Evolutionary conservation across 2,329 filamentous ascomycete genomes (phyloP), one percentile per base, ranked within the genome.

Genomic region (Erysiphe neolycopersici): DNA sequence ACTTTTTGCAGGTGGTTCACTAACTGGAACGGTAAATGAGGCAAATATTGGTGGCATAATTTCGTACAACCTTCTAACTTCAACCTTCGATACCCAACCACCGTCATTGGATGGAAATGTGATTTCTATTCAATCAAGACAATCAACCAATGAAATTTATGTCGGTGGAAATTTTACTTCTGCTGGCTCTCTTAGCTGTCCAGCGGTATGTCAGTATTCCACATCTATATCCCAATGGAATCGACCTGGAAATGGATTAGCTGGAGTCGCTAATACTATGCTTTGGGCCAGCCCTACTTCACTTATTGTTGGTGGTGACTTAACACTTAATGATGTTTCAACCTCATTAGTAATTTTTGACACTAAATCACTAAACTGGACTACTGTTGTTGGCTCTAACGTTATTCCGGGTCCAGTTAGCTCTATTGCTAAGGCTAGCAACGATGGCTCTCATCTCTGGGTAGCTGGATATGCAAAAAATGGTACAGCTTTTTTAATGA

Each of bases 101-200:
- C 76, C 84, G 26, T 68, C 77, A 1, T 64, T 95, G 2, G 85
- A 87, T 13, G 63, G 65, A 5, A 69, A 74, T 2, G 84, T 95
- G 37, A 78, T 82, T 46, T 65, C 79, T 26, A 83, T 98, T 51
- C 69, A 73, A 11, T 66, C 76, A 9, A 77, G 76, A 44, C 79
- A 81, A 0, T 69, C 69, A 44, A 74, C 73, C 16, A 65, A 68
- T 1, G 73, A 89, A 42, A 66, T 98, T 12, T 98, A 79, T 54
- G 79, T 98, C 30, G 87, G 79, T 33, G 89, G 89, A 30, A 73
- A 70, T 10, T 98, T 95, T 55, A 65, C 72, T n/a, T 72, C 70
- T 30, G 89, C 84, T 16, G 89, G 89, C 26, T 76, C 78, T 4
- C 68, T 95, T 29, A 75, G 72, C 37, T 98, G 89, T 56, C 74